These are phyloP conservation scores for Panicum virgatum DNA, from an alignment of 202 grass and related monocot genomes.

Conservation along the genomic window DNA sequence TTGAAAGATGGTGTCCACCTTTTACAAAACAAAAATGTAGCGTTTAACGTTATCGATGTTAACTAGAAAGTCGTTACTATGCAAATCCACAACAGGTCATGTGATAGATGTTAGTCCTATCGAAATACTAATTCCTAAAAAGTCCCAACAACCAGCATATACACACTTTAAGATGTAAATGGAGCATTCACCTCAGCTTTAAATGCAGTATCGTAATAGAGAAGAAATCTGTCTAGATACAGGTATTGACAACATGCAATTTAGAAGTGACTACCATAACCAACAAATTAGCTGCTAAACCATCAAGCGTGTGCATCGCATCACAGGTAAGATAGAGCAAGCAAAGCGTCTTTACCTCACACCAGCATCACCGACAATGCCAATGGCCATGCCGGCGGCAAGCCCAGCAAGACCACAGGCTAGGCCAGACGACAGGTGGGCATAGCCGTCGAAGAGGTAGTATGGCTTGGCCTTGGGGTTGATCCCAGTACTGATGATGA, in stretches of 20 bases:
- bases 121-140: not conserved
- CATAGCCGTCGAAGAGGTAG: slow-evolving; percentile 96
- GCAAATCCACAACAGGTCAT: not conserved
- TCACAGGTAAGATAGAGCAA: not conserved
- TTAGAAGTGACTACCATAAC: not conserved
- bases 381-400: slow-evolving; percentile 94
- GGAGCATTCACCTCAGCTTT: not conserved
- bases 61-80: not conserved
- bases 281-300: not conserved
- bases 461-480: slow-evolving; percentile 99
- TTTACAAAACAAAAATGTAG: not conserved
- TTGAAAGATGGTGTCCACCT: not conserved
- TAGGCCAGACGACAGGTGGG: slow-evolving; percentile 87
- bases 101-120: not conserved
- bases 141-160: not conserved
- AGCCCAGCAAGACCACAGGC: slow-evolving; percentile 92
- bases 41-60: not conserved
- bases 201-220: not conserved
- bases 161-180: slow-evolving; percentile 12
- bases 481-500: slow-evolving; percentile 98
- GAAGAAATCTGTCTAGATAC: not conserved
- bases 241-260: not conserved
- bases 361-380: slow-evolving; percentile 96
- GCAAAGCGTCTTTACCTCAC: slow-evolving; percentile 60
- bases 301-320: not conserved